These are phyloP conservation scores for Blumeriella jaapii DNA, from an alignment of 2,329 filamentous ascomycete species.

Conservation along the genomic window DNA sequence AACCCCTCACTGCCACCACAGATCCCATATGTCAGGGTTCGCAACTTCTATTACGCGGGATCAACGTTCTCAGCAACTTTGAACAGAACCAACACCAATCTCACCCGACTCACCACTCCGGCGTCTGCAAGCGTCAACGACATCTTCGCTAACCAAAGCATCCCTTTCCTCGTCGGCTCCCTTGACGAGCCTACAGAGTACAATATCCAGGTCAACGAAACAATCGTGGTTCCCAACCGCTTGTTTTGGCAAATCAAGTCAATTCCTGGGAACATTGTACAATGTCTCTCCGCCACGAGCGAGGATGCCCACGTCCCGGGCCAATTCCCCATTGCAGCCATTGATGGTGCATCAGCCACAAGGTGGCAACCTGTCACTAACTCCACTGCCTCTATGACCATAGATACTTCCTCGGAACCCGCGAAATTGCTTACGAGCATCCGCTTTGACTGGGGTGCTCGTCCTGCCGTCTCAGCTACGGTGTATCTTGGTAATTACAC, in stretches of 20 bases:
- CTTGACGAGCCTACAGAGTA: slow-evolving; percentile 33
- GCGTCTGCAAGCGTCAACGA: slow-evolving; percentile 36
- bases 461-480: slow-evolving; percentile 40
- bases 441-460: slow-evolving; percentile 48
- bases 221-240: slow-evolving; percentile 46
- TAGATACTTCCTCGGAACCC: slow-evolving; percentile 34
- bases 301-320: slow-evolving; percentile 41
- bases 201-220: slow-evolving; percentile 36
- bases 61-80: slow-evolving; percentile 49
- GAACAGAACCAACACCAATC: slow-evolving; percentile 52
- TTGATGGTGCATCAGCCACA: slow-evolving; percentile 55
- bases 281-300: slow-evolving; percentile 46
- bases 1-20: slow-evolving; percentile 50
- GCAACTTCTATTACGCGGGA: slow-evolving; percentile 56
- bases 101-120: slow-evolving; percentile 39
- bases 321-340: slow-evolving; percentile 56
- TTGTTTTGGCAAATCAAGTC: slow-evolving; percentile 42
- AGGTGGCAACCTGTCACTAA: slow-evolving; percentile 53
- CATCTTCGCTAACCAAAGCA: slow-evolving; percentile 42
- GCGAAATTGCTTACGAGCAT: slow-evolving; percentile 36
- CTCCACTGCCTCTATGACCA: slow-evolving; percentile 40
- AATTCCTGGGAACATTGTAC: slow-evolving; percentile 46
- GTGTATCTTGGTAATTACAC: slow-evolving; percentile 39
- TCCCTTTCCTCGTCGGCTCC: slow-evolving; percentile 46
- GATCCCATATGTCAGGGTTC: slow-evolving; percentile 46